Conservation (phyloP, 2,329 filamentous ascomycete genomes). For the Pseudocercospora pini-densiflorae region DNA sequence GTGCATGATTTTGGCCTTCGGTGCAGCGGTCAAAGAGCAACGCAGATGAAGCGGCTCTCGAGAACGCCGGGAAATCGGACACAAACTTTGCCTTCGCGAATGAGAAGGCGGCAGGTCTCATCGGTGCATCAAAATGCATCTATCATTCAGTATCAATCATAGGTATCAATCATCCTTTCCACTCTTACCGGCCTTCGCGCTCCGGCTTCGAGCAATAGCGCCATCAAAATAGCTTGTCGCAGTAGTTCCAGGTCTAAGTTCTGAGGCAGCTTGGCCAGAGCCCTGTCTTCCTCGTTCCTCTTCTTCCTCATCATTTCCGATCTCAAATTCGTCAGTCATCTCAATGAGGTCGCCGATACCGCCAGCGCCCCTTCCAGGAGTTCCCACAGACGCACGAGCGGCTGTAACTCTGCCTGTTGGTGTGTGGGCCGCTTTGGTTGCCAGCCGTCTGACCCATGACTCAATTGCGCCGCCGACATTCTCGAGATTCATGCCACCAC, state of each 20-base stretch:
- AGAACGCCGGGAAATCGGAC: no score
- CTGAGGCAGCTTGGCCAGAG: constrained; percentile 21
- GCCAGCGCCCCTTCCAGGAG: constrained; percentile 44
- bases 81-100: no score
- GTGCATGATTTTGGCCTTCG: no score
- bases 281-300: constrained; percentile 37
- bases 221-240: constrained; percentile 38
- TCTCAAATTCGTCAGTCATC: constrained; percentile 63
- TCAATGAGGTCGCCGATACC: constrained; percentile 71
- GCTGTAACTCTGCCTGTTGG: constrained; percentile 17
- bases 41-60: no score
- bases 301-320: constrained; percentile 41
- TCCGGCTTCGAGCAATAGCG: constrained; percentile 25
- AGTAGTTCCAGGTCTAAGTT: constrained; percentile 23
- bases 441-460: constrained; percentile 85
- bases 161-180: constrained; percentile 39
- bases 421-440: constrained; percentile 57
- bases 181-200: constrained; percentile 31
- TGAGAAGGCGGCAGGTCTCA: no score
- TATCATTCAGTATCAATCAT: background rate
- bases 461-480: constrained; percentile 87
- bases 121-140: background rate
- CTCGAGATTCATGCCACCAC: constrained; percentile 62
- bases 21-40: no score
- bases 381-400: constrained; percentile 38